A percentile compares a stretch with the other conserved stretches of the same genome.
Conservation (phyloP, 2,329 filamentous ascomycete species). For the Xylogone sp. region DNA sequence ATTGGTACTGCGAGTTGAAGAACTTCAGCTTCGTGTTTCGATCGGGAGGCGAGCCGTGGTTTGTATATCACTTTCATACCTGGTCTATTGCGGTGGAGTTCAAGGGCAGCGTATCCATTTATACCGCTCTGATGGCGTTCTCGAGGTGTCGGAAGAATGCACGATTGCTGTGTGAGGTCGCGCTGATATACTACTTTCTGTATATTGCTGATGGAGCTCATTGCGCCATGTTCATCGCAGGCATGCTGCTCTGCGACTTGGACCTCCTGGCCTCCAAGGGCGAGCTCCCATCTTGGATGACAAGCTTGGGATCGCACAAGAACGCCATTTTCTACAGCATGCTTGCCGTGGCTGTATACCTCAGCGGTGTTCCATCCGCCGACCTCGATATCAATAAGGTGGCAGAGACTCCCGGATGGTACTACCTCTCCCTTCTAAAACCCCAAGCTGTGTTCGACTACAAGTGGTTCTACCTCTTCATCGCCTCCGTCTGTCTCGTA, state of each 20-base stretch:
- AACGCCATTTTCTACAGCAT: slow-evolving; percentile 48
- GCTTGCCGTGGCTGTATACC: slow-evolving; percentile 48
- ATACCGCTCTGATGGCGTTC: slow-evolving; percentile 53
- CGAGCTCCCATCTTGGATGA: slow-evolving; percentile 47
- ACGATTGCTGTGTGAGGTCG: slow-evolving; percentile 49
- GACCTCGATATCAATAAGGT: slow-evolving; percentile 45
- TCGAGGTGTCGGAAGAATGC: slow-evolving; percentile 50
- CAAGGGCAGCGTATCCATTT: slow-evolving; percentile 60
- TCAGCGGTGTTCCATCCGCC: slow-evolving; percentile 58
- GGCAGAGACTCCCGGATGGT: slow-evolving; percentile 45
- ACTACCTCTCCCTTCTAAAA: slow-evolving; percentile 45
- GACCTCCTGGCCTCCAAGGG: slow-evolving; percentile 49
- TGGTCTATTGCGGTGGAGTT: slow-evolving; percentile 65
- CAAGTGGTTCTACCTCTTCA: slow-evolving; percentile 67
- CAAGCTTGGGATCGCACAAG: slow-evolving; percentile 43
- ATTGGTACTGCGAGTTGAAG: slow-evolving; percentile 49
- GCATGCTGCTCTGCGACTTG: slow-evolving; percentile 60
- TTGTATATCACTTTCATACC: slow-evolving; percentile 54
- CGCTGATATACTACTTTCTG: slow-evolving; percentile 60
- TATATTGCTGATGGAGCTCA: slow-evolving; percentile 64
- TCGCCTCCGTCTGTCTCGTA: slow-evolving; percentile 54
- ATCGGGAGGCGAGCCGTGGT: slow-evolving; percentile 51
- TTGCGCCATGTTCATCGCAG: slow-evolving; percentile 55
- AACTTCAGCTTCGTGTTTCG: slow-evolving; percentile 67
- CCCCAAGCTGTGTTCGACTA: slow-evolving; percentile 62